Percentiles rank a stretch among this genome's conserved stretches.
These are phyloP conservation scores for Betula pendula DNA, from an alignment of 306 rosid genomes.

Conservation along the genomic window DNA sequence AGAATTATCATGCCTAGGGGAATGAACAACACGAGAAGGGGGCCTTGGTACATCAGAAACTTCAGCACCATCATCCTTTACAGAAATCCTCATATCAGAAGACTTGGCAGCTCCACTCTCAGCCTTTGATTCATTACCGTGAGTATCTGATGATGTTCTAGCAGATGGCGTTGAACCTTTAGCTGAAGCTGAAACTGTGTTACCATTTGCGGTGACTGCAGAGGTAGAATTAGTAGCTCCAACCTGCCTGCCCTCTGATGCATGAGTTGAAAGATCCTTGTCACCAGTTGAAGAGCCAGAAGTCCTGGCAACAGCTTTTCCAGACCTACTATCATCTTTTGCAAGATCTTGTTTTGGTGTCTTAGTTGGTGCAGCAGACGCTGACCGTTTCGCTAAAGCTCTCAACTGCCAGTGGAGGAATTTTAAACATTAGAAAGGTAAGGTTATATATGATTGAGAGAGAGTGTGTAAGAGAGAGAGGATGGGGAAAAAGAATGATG, in stretches of 20 bases:
- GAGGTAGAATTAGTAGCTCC: slow-evolving; percentile 45
- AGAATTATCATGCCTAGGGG: slow-evolving; percentile 78
- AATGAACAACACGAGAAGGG: slow-evolving; percentile 70
- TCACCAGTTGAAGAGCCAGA: slow-evolving; percentile 57
- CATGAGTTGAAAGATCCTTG: slow-evolving; percentile 57
- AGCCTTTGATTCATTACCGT: slow-evolving; percentile 64
- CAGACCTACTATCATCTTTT: slow-evolving; percentile 83
- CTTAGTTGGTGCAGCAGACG: slow-evolving; percentile 61
- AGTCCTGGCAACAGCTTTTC: slow-evolving; percentile 58
- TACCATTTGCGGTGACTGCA: slow-evolving; percentile 62
- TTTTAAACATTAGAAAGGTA: slow-evolving; percentile 15
- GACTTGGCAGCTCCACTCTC: slow-evolving; percentile 64
- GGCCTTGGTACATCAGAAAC: slow-evolving; percentile 58
- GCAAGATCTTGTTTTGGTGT: slow-evolving; percentile 67
- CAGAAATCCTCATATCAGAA: slow-evolving; percentile 59
- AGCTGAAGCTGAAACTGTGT: slow-evolving; percentile 39
- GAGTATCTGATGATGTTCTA: slow-evolving; percentile 47
- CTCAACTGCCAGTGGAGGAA: slow-evolving; percentile 61
- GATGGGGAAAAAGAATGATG: not conserved
- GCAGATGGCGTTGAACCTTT: slow-evolving; percentile 53
- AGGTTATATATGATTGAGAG: not conserved
- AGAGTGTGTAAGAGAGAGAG: not conserved
- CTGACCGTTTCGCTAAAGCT: slow-evolving; percentile 62
- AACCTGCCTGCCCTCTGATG: slow-evolving; percentile 62
- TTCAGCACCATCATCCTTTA: slow-evolving; percentile 78